A percentile compares a stretch with the other conserved stretches of the same genome.
Conservation (phyloP, 1,284 basidiomycete genomes). For the Ganoderma multipileum region DNA sequence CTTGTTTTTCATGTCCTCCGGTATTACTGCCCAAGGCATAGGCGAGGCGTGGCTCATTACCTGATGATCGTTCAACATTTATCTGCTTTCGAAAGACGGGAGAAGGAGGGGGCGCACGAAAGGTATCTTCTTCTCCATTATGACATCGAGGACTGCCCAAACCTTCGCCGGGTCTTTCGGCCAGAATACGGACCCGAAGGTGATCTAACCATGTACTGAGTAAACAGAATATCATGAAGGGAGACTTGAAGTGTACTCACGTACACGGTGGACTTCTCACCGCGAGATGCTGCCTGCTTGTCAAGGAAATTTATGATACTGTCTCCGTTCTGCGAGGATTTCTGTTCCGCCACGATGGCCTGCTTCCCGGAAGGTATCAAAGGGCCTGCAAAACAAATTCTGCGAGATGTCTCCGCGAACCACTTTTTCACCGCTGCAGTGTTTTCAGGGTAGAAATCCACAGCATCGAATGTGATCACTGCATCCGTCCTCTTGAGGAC, state of each 20-base stretch:
- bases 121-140: slow-evolving; percentile 27
- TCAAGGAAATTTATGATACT: slow-evolving; percentile 29
- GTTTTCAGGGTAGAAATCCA: slow-evolving; percentile 24
- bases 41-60: not conserved
- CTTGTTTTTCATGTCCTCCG: slow-evolving; percentile 3
- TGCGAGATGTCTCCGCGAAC: slow-evolving; percentile 20
- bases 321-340: not conserved
- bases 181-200: slow-evolving; percentile 31
- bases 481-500: slow-evolving; percentile 21
- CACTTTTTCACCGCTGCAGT: slow-evolving; percentile 14
- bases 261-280: slow-evolving; percentile 31
- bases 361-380: slow-evolving; percentile 18
- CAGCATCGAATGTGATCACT: slow-evolving; percentile 27
- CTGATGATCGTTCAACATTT: not conserved
- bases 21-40: not conserved
- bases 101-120: slow-evolving; percentile 20
- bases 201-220: slow-evolving; percentile 12
- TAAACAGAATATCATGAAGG: too few relatives aligned
- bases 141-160: slow-evolving; percentile 24
- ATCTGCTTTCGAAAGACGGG: not conserved
- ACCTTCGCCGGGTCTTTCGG: slow-evolving; percentile 20
- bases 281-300: slow-evolving; percentile 18
- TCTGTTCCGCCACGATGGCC: slow-evolving; percentile 2
- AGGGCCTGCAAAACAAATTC: slow-evolving; percentile 26
- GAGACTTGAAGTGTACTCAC: slow-evolving; percentile 15